Conservation (phyloP, 2,329 filamentous ascomycete species). For the Penicillium polonicum region DNA sequence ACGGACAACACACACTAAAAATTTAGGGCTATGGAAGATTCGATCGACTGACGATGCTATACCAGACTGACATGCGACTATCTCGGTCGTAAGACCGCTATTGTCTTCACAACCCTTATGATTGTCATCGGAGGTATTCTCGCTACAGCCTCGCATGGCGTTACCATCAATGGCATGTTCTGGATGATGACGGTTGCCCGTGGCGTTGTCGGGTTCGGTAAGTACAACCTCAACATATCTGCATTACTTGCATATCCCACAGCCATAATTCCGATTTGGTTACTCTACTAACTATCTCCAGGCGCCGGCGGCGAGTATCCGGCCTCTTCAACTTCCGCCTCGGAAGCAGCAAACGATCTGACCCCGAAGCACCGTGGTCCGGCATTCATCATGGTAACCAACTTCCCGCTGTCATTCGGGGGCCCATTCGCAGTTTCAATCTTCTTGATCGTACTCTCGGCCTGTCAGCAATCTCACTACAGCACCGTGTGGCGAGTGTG, state of each 20-base stretch:
- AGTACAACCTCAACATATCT: neutral
- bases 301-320: conserved; percentile 50
- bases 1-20: neutral
- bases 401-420: conserved; percentile 44
- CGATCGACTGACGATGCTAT: neutral
- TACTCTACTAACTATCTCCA: conserved; percentile 1
- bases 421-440: conserved; percentile 46
- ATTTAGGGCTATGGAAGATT: neutral
- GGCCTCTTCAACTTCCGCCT: conserved; percentile 48
- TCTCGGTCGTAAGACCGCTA: conserved; percentile 48
- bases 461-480: conserved; percentile 37
- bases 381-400: conserved; percentile 51
- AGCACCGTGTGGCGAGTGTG: conserved; percentile 51
- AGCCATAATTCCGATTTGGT: too few species aligned
- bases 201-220: conserved; percentile 50
- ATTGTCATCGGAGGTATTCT: conserved; percentile 50
- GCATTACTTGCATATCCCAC: neutral
- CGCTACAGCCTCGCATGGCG: conserved; percentile 47
- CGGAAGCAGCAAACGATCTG: conserved; percentile 51
- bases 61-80: conserved; percentile 45
- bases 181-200: conserved; percentile 55
- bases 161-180: conserved; percentile 51
- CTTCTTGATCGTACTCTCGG: conserved; percentile 49
- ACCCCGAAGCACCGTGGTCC: conserved; percentile 41
- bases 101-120: conserved; percentile 47